Evolutionary conservation across 2,329 filamentous ascomycete genomes (phyloP).

Genomic region (Neonectria hederae): DNA sequence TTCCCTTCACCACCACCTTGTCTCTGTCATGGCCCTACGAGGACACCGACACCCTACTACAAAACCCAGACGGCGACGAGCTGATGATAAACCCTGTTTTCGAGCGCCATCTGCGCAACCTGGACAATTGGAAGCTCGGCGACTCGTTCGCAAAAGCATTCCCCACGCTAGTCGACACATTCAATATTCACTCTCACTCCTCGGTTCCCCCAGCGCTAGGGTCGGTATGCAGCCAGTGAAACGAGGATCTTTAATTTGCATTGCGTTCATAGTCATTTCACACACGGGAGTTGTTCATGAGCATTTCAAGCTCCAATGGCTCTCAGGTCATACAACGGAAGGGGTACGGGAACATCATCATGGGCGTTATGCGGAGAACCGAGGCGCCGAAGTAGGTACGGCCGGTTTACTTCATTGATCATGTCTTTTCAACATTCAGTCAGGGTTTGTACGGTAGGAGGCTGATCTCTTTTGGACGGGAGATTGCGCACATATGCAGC

Average conservation of each 20-base stretch:
- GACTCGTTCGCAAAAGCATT: constrained; percentile 72
- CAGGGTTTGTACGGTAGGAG: neutral
- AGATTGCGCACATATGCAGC: neutral
- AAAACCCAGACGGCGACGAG: constrained; percentile 67
- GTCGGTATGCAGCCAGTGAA: constrained; percentile 32
- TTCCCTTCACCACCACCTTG: constrained; percentile 80
- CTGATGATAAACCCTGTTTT: constrained; percentile 87
- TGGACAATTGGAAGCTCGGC: constrained; percentile 86
- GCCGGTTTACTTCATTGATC: neutral
- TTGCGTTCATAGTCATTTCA: neutral
- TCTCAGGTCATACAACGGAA: neutral
- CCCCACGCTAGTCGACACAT: constrained; percentile 55
- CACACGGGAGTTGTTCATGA: neutral
- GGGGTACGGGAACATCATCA: neutral
- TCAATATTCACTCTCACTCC: constrained; percentile 38
- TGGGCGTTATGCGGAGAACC: constrained; percentile 10
- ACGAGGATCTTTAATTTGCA: neutral
- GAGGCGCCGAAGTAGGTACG: constrained; percentile 7
- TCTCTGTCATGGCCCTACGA: constrained; percentile 88
- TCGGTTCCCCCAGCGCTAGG: constrained; percentile 22
- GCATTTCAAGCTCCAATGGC: neutral
- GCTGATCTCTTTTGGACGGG: neutral
- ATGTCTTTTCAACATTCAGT: neutral
- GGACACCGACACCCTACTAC: constrained; percentile 73
- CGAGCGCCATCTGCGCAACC: constrained; percentile 77